phyloP scores from a whole-genome alignment of 202 grass and related monocot genomes.

The Eragrostis tef region DNA sequence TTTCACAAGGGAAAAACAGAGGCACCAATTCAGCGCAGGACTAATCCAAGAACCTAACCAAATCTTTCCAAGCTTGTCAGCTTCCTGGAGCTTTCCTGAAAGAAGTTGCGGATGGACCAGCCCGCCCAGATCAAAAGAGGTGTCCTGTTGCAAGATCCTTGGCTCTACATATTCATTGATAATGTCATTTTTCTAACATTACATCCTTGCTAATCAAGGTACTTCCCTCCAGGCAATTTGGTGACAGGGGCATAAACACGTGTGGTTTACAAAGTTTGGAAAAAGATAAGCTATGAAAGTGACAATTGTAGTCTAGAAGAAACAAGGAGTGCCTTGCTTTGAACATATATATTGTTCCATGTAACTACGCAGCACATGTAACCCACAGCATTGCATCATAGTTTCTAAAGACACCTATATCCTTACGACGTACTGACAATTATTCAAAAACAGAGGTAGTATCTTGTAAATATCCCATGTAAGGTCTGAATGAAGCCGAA shows the following conservation, averaged over 20 bases:
- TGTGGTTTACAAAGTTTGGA: conserved; percentile 44
- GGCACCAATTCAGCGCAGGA: not conserved
- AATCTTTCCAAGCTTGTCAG: conserved; percentile 33
- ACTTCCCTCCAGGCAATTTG: not conserved
- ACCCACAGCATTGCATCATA: not conserved
- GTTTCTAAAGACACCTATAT: not conserved
- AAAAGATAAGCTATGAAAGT: conserved; percentile 12
- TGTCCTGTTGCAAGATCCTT: conserved; percentile 24
- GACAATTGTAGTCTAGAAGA: conserved; percentile 4
- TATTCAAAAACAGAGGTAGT: no score
- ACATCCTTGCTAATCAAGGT: conserved; percentile 10
- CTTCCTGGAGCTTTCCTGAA: conserved; percentile 46
- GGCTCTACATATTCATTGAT: not conserved
- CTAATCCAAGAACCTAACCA: not conserved
- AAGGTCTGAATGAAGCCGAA: conserved; percentile 2
- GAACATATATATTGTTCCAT: not conserved
- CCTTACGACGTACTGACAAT: not conserved
- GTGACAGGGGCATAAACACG: conserved; percentile 22
- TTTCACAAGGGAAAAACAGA: conserved; percentile 35
- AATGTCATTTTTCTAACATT: conserved; percentile 18
- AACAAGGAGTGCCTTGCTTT: conserved; percentile 1
- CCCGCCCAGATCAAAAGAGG: not conserved
- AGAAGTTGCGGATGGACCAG: not conserved
- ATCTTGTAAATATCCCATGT: not conserved
- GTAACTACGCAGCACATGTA: not conserved